phyloP scores from a whole-genome alignment of 2,329 filamentous ascomycete species.

The Aspergillus sojae region DNA sequence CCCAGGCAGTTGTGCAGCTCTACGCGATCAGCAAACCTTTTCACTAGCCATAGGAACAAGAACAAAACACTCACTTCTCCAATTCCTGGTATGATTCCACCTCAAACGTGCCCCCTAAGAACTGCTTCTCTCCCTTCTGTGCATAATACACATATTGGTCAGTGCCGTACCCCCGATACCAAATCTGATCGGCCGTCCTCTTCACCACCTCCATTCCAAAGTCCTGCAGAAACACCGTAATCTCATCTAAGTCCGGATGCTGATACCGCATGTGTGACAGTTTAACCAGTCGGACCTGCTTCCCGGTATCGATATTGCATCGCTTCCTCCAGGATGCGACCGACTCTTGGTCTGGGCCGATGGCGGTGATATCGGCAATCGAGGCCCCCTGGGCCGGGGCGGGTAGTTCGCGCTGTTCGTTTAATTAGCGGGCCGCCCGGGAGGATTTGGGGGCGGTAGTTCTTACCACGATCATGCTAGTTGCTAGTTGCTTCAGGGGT shows the following conservation, averaged over 20 bases:
- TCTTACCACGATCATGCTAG: background rate
- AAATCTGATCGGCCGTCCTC: conserved; percentile 25
- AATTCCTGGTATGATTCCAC: conserved; percentile 48
- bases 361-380: conserved; percentile 13
- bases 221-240: conserved; percentile 25
- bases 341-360: conserved; percentile 16
- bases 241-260: conserved; percentile 52
- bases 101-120: conserved; percentile 46
- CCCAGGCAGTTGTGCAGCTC: conserved; percentile 27
- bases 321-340: conserved; percentile 20
- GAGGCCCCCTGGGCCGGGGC: background rate
- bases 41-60: no score
- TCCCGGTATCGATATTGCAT: conserved; percentile 42
- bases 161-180: conserved; percentile 24
- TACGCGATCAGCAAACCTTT: conserved; percentile 2
- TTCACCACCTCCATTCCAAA: conserved; percentile 42
- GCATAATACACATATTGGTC: conserved; percentile 28
- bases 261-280: conserved; percentile 58
- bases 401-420: background rate
- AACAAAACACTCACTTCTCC: conserved; percentile 36
- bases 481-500: background rate
- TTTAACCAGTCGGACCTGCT: conserved; percentile 52
- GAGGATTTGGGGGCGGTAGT: no score
- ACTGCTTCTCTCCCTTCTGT: conserved; percentile 18
- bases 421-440: background rate